Conservation (phyloP, 2,329 filamentous ascomycete genomes). For the Bipolaris oryzae region DNA sequence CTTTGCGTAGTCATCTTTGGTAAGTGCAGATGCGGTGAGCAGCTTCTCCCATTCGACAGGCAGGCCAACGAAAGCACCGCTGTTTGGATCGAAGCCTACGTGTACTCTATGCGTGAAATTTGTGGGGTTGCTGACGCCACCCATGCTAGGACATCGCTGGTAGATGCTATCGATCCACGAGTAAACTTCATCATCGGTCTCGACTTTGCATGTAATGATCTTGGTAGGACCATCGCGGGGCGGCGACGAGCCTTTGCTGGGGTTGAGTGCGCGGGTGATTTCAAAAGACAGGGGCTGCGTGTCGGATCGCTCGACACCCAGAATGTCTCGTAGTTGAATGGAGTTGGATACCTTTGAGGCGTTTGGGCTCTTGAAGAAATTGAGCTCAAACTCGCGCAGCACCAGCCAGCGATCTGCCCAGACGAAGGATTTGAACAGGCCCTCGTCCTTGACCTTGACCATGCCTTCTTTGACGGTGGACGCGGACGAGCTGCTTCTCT, state of each 20-base stretch:
- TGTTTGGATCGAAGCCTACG: slow-evolving; percentile 94
- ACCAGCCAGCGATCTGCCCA: slow-evolving; percentile 95
- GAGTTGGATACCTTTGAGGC: slow-evolving; percentile 82
- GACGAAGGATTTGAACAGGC: slow-evolving; percentile 77
- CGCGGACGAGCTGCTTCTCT: slow-evolving; percentile 45
- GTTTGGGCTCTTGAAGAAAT: slow-evolving; percentile 91
- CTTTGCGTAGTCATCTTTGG: slow-evolving; percentile 97
- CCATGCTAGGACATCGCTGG: slow-evolving; percentile 94
- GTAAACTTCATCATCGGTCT: slow-evolving; percentile 95
- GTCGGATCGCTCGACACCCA: slow-evolving; percentile 89
- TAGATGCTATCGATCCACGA: slow-evolving; percentile 99
- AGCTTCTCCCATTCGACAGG: slow-evolving; percentile 97
- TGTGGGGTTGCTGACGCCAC: slow-evolving; percentile 96
- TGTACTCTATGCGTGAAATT: slow-evolving; percentile 98
- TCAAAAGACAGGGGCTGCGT: slow-evolving; percentile 92
- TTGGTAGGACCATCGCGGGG: slow-evolving; percentile 81
- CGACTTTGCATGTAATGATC: slow-evolving; percentile 89
- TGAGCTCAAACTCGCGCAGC: slow-evolving; percentile 87
- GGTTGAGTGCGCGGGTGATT: slow-evolving; percentile 75
- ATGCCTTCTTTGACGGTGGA: slow-evolving; percentile 66
- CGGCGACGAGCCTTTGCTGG: slow-evolving; percentile 64
- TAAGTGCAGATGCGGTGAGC: slow-evolving; percentile 93
- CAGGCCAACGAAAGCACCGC: slow-evolving; percentile 91
- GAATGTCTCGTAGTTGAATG: slow-evolving; percentile 83
- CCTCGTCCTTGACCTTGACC: slow-evolving; percentile 88